Evolutionary conservation across 371 early-diverging fungal species (phyloP).

Genomic region (Rhizomucor pusillus): DNA sequence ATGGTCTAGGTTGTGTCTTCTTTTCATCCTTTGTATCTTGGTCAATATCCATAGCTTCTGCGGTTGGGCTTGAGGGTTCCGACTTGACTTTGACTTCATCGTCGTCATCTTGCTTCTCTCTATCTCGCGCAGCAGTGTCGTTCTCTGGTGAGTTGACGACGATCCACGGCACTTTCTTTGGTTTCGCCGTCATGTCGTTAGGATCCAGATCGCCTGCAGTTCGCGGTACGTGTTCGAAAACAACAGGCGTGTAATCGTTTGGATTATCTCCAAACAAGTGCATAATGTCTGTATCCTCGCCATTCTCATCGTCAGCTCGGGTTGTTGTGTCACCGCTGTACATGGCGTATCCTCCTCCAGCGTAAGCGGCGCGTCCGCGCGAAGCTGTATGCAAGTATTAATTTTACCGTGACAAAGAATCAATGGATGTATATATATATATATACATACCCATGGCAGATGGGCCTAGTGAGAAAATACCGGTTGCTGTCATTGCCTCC

Average conservation of each 20-base stretch:
- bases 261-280: conserved; percentile 20
- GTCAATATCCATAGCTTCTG: conserved; percentile 3
- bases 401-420: no score
- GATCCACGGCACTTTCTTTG: conserved; percentile 32
- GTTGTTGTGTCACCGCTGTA: conserved; percentile 30
- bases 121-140: no score
- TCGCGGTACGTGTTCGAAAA: conserved; percentile 32
- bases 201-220: conserved; percentile 43
- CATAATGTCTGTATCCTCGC: conserved; percentile 30
- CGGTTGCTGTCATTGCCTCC: conserved; percentile 54
- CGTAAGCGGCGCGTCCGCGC: conserved; percentile 10
- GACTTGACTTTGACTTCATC: background rate
- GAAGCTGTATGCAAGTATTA: background rate
- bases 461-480: conserved; percentile 70
- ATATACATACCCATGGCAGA: conserved; percentile 36
- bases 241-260: conserved; percentile 32
- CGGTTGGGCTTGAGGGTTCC: background rate
- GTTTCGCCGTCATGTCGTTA: conserved; percentile 23
- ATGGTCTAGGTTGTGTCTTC: background rate
- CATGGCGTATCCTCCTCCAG: conserved; percentile 30
- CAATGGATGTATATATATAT: no score
- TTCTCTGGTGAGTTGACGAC: conserved; percentile 11
- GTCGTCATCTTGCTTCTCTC: background rate
- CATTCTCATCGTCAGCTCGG: conserved; percentile 22
- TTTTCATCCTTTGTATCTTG: background rate